Conservation (phyloP, 306 rosid genomes). For the Prosopis cineraria region DNA sequence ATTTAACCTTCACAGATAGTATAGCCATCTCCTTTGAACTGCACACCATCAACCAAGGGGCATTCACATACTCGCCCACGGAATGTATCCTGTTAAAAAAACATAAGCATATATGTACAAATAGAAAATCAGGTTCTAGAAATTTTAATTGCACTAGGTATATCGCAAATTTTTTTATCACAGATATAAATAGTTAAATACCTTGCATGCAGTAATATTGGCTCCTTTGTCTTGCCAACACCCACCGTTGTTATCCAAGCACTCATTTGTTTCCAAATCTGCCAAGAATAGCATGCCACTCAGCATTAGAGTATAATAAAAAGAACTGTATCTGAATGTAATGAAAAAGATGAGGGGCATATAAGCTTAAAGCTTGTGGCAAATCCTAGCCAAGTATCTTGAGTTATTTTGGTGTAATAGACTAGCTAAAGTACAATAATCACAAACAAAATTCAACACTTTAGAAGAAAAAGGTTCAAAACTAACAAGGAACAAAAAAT, state of each 20-base stretch:
- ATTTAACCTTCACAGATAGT: slow-evolving; percentile 72
- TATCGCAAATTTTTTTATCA: slow-evolving; percentile 3
- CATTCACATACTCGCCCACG: slow-evolving; percentile 96
- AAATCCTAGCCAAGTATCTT: neutral
- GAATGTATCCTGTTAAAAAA: slow-evolving; percentile 73
- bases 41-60: slow-evolving; percentile 89
- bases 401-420: neutral
- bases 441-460: neutral
- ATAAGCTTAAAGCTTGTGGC: neutral
- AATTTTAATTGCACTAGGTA: neutral
- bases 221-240: slow-evolving; percentile 82
- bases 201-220: slow-evolving; percentile 91
- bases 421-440: neutral
- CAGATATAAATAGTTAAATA: slow-evolving; percentile 28
- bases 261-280: slow-evolving; percentile 91
- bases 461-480: slow-evolving; percentile 1
- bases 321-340: neutral
- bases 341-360: neutral
- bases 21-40: slow-evolving; percentile 94
- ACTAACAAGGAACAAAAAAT: slow-evolving; percentile 17
- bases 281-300: slow-evolving; percentile 32
- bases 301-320: neutral
- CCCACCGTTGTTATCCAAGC: slow-evolving; percentile 81
- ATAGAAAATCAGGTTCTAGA: neutral
- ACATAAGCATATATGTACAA: slow-evolving; percentile 21